Base-by-base conservation (phyloP, 106 monocot genomes). In the Xerophyta viscosa region DNA sequence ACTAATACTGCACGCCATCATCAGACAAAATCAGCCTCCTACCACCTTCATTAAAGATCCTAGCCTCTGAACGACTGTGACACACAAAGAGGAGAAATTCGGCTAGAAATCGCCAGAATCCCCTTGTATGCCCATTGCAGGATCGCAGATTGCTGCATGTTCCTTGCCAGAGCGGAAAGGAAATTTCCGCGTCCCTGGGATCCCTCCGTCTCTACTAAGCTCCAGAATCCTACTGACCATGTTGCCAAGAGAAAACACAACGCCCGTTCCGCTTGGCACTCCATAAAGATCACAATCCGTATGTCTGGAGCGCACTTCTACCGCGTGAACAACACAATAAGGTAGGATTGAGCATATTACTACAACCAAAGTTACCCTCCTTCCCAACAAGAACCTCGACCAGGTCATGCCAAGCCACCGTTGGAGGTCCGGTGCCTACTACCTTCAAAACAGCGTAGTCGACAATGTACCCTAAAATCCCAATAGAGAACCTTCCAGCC, bases 141-240 rank as follows among this genome's bases (percentile, higher is more conserved):
- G 89, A 85, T 65, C 85, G 89, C 71, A 98, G 66, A 77, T 98
- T 52, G 96, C 84, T 20, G 96, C 78, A n/a, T 46, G 96, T 89
- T 76, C 88, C 85, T 66, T n/a, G n/a, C 96, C 89, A 50, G 75
- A 71, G 52, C n/a, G n/a, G n/a, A n/a, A n/a, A n/a, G 79, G 76
- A 37, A 74, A 82, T 57, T 82, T 66, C 33, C 68, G 79, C 33
- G 85, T 79, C 43, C n/a, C n/a, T n/a, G n/a, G 96, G 89, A 64
- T 98, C 96, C 31, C 82, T 98, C n/a, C n/a, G n/a, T n/a, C n/a
- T n/a, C n/a, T n/a, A n/a, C 29, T 85, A 48, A 44, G 63, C 50
- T 51, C 96, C 96, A 60, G 89, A 46, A 24, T 62, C 69, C 24
- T n/a, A n/a, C 82, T 85, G 66, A 73, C 96, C 41, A 74, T 45